Percentiles rank a stretch among this genome's conserved stretches.
phyloP scores from a whole-genome alignment of 73 alveolate species.

The Symbiodinium natans region DNA sequence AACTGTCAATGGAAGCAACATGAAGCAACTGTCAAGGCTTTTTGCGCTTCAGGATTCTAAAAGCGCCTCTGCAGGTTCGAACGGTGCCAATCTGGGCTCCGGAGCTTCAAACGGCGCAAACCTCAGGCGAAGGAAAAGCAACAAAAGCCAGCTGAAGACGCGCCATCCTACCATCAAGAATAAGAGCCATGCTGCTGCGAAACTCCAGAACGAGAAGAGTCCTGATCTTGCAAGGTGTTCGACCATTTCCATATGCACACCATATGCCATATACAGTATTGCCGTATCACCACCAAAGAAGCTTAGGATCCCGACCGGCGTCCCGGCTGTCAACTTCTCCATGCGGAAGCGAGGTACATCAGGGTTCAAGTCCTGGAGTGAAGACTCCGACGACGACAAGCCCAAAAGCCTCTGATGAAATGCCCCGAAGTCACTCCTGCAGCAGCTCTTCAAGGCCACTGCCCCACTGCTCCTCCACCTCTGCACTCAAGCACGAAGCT shows the following conservation, averaged over 20 bases:
- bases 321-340: slow-evolving; percentile 5
- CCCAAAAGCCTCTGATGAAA: not conserved
- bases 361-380: slow-evolving; percentile 4
- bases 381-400: too few species aligned
- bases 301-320: not conserved
- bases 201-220: not conserved
- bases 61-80: too few species aligned
- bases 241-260: too few species aligned
- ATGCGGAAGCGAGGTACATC: not conserved
- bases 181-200: not conserved
- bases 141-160: too few species aligned
- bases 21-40: too few species aligned
- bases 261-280: too few species aligned
- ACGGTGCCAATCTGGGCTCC: slow-evolving; percentile 2
- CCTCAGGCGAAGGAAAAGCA: not conserved
- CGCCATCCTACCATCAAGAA: not conserved
- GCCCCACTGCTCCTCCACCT: slow-evolving; percentile 91
- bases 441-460: slow-evolving; percentile 68
- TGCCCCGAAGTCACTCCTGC: not conserved
- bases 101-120: slow-evolving; percentile 25
- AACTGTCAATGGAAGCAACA: too few species aligned
- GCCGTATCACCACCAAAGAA: not conserved
- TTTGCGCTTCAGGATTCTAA: too few species aligned
- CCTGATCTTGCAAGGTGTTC: not conserved
- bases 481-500: not conserved